Evolutionary conservation across 306 rosid genomes (phyloP).

Genomic region (Quercus alba): DNA sequence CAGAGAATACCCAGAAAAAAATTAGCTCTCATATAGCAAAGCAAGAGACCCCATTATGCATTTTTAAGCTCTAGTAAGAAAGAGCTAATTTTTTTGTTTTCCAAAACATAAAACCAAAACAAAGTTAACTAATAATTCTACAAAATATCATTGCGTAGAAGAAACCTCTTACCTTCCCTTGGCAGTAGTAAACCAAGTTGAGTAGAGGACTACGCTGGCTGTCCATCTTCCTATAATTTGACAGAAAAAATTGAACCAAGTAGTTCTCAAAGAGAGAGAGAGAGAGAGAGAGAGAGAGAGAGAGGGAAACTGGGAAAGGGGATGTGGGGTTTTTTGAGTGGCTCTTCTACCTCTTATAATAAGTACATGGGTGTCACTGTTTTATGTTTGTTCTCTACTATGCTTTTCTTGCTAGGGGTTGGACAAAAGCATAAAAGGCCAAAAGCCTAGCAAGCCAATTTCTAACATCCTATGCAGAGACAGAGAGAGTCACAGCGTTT

Average conservation of each 20-base stretch:
- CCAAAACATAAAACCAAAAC: not conserved
- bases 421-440: constrained; percentile 48
- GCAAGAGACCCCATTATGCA: constrained; percentile 16
- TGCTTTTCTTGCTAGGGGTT: constrained; percentile 30
- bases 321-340: constrained; percentile 35
- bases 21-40: constrained; percentile 22
- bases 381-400: not conserved
- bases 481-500: not conserved
- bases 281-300: constrained; percentile 6
- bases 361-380: constrained; percentile 41
- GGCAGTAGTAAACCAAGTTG: constrained; percentile 59
- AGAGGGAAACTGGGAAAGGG: not conserved
- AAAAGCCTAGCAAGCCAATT: constrained; percentile 38
- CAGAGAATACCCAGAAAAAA: not conserved
- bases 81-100: not conserved
- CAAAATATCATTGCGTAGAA: not conserved
- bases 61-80: constrained; percentile 2
- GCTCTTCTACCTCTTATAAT: constrained; percentile 37
- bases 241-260: not conserved
- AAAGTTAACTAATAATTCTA: not conserved
- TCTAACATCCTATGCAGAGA: not conserved
- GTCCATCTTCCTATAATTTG: constrained; percentile 44
- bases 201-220: constrained; percentile 58
- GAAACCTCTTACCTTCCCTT: constrained; percentile 59
- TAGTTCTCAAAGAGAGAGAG: not conserved